These are phyloP conservation scores for Pseudocercospora ulei DNA, from an alignment of 2,329 filamentous ascomycete genomes.

Conservation along the genomic window DNA sequence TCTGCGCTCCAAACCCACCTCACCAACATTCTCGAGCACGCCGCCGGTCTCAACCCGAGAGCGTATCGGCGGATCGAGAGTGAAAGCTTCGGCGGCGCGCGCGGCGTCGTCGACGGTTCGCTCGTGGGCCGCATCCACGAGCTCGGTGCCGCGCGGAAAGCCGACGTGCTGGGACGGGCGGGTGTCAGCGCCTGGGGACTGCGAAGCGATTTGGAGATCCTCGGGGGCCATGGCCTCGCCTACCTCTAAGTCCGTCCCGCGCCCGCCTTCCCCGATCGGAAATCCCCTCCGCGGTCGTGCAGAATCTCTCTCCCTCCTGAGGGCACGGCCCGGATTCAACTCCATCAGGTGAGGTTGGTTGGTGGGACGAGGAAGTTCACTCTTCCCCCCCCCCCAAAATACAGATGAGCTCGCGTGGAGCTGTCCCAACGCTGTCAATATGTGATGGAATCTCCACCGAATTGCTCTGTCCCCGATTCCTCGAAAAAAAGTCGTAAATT, in stretches of 20 bases:
- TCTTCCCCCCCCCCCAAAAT: no score
- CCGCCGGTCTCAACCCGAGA: conserved; percentile 72
- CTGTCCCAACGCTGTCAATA: no score
- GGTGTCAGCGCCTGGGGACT: conserved; percentile 60
- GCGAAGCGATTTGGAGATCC: conserved; percentile 57
- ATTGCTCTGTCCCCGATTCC: no score
- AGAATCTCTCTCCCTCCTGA: no score
- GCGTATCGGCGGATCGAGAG: conserved; percentile 54
- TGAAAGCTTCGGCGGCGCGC: conserved; percentile 42
- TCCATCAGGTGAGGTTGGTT: no score
- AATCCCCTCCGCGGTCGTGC: no score
- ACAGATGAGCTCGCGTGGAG: no score
- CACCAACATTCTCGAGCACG: conserved; percentile 61
- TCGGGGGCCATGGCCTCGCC: conserved; percentile 55
- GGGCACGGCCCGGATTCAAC: no score
- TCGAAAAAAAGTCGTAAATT: no score
- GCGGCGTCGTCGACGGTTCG: conserved; percentile 69
- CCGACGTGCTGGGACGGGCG: conserved; percentile 64
- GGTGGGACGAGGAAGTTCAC: no score
- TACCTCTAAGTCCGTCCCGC: conserved; percentile 33
- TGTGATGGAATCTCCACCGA: no score
- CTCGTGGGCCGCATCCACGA: conserved; percentile 66
- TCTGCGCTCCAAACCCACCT: conserved; percentile 73
- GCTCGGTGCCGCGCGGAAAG: conserved; percentile 58
- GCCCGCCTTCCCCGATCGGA: no score